phyloP scores from a whole-genome alignment of 257 asterid genomes.

The Ehretia macrophylla region DNA sequence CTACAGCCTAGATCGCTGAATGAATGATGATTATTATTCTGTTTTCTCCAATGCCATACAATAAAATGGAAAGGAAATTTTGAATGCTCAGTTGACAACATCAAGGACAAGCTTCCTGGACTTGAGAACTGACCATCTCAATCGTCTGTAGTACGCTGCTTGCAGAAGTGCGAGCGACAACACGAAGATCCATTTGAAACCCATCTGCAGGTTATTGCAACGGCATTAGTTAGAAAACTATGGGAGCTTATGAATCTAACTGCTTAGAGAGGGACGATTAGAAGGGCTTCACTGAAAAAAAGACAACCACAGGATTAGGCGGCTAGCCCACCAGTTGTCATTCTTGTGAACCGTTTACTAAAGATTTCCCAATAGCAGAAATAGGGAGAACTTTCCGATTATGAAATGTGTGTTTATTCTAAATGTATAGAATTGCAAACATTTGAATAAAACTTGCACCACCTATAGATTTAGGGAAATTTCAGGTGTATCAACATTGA shows the following conservation, averaged over 20 bases:
- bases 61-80: background rate
- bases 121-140: constrained; percentile 65
- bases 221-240: background rate
- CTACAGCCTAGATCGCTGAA: constrained; percentile 1
- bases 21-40: constrained; percentile 1
- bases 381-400: background rate
- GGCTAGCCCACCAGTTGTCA: too few relatives aligned
- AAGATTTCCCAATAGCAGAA: constrained; percentile 1
- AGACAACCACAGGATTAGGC: too few relatives aligned
- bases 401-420: too few relatives aligned
- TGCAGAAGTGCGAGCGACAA: constrained; percentile 66
- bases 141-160: constrained; percentile 60
- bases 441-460: too few relatives aligned
- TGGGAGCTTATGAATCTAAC: too few relatives aligned
- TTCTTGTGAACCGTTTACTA: too few relatives aligned
- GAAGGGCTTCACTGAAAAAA: too few relatives aligned
- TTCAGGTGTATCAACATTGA: background rate
- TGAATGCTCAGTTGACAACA: constrained; percentile 44
- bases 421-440: too few relatives aligned
- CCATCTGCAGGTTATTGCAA: constrained; percentile 42
- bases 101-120: constrained; percentile 70
- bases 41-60: background rate
- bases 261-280: too few relatives aligned
- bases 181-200: constrained; percentile 67
- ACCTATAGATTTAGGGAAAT: background rate